Percentiles rank a stretch among this genome's conserved stretches.
phyloP scores from a whole-genome alignment of 2,329 filamentous ascomycete genomes.

The Xylaria multiplex region DNA sequence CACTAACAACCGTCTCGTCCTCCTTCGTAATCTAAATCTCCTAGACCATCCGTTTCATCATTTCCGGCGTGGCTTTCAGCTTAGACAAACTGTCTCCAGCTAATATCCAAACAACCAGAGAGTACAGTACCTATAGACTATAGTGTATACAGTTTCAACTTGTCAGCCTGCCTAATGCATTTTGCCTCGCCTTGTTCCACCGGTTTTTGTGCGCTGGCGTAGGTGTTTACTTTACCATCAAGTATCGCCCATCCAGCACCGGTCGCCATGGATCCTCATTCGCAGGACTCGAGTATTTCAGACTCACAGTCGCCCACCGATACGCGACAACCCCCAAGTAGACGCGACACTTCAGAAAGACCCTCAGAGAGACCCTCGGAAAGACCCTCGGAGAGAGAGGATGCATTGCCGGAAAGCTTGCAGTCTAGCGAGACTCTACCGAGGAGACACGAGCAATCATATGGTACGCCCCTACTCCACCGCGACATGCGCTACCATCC shows the following conservation, averaged over 20 bases:
- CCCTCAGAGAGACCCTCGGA: too few species aligned
- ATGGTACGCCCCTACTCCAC: constrained; percentile 59
- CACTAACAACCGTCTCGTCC: constrained; percentile 12
- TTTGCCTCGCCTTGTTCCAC: constrained; percentile 31
- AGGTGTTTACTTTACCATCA: constrained; percentile 28
- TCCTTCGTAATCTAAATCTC: constrained; percentile 19
- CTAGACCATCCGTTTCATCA: constrained; percentile 11
- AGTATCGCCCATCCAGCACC: constrained; percentile 27
- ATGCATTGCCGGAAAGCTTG: constrained; percentile 63
- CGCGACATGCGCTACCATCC: constrained; percentile 31
- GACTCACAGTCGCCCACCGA: constrained; percentile 60
- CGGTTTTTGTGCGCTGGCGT: constrained; percentile 35
- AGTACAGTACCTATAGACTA: background rate
- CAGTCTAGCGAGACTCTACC: constrained; percentile 70
- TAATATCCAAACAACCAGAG: constrained; percentile 8
- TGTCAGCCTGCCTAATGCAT: constrained; percentile 21
- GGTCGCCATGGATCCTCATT: constrained; percentile 58
- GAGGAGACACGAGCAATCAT: constrained; percentile 63
- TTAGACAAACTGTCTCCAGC: background rate
- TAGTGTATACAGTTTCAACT: background rate
- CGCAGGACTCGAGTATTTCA: constrained; percentile 53
- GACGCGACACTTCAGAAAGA: constrained; percentile 45
- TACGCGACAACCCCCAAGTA: constrained; percentile 55
- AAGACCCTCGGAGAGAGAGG: constrained; percentile 52
- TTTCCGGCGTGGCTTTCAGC: constrained; percentile 15